A percentile compares a stretch with the other conserved stretches of the same genome.
Evolutionary conservation across 2,329 filamentous ascomycete species (phyloP).

Genomic region (Blumeria hordei): DNA sequence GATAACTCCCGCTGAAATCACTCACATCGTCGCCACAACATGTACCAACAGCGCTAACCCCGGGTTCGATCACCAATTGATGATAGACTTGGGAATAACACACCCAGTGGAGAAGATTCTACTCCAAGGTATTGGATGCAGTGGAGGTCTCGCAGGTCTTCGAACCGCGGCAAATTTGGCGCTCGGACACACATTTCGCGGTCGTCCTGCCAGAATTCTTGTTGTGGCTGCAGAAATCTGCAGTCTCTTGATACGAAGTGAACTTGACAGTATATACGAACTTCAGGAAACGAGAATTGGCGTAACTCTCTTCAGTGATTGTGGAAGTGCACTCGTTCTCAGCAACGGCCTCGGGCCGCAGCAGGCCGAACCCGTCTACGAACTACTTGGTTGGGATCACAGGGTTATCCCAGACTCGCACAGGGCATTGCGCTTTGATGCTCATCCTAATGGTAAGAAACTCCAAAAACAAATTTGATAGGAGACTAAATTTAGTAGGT

Average conservation of each 20-base stretch:
- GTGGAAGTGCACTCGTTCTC: conserved; percentile 38
- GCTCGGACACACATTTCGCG: conserved; percentile 32
- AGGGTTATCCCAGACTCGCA: conserved; percentile 36
- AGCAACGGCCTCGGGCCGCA: conserved; percentile 33
- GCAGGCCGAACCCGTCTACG: conserved; percentile 21
- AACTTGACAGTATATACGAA: conserved; percentile 36
- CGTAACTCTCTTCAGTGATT: conserved; percentile 43
- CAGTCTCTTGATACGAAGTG: conserved; percentile 35
- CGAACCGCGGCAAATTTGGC: conserved; percentile 43
- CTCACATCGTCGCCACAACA: conserved; percentile 41
- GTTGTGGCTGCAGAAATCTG: conserved; percentile 40
- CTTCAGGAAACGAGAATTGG: conserved; percentile 38
- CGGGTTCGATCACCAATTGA: conserved; percentile 41
- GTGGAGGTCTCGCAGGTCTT: conserved; percentile 35
- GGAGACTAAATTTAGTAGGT: conserved; percentile 15
- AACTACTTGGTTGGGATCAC: conserved; percentile 41
- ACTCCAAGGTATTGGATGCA: conserved; percentile 41
- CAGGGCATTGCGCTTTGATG: conserved; percentile 38
- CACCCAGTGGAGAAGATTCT: conserved; percentile 37
- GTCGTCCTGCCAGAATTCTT: conserved; percentile 35
- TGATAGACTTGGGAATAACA: conserved; percentile 30
- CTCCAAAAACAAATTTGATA: conserved; percentile 1
- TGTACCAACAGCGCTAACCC: conserved; percentile 48
- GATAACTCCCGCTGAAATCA: conserved; percentile 28
- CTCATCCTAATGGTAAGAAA: conserved; percentile 30